Base-by-base conservation (phyloP, 495 filamentous ascomycete genomes). In the Cercophora sp. region DNA sequence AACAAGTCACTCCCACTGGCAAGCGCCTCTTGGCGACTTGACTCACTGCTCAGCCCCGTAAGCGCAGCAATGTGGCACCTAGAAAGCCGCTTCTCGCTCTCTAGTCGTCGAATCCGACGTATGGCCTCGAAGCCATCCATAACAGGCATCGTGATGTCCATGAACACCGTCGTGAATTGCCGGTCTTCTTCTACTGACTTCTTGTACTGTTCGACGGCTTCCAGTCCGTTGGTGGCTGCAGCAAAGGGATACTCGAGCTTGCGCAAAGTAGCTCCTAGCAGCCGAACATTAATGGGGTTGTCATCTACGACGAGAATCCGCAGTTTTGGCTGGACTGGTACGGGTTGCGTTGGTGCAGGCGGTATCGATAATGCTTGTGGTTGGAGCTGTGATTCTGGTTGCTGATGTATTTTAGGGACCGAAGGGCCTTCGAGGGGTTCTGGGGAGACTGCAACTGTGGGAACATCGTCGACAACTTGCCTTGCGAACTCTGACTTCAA, bases 281-380 rank as follows among this genome's bases (percentile, higher is more conserved):
- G 69, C n/a, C 80, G 83, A 27, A 88, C 77, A 55, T 90, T 90
- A 58, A 90, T 88, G 3, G 75, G 70, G 61, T 90, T 90, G 58
- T 90, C 86, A 52, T 90, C 86, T 0, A 89, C 86, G 0, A 88
- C 76, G 0, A 89, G 75, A 4, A 88, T n/a, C n/a, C n/a, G n/a
- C n/a, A n/a, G n/a, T n/a, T n/a, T n/a, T n/a, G n/a, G n/a, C n/a
- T n/a, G n/a, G n/a, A n/a, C n/a, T n/a, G n/a, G n/a, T n/a, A n/a
- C n/a, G n/a, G n/a, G n/a, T n/a, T n/a, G n/a, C n/a, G n/a, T n/a
- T n/a, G n/a, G n/a, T n/a, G n/a, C n/a, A n/a, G n/a, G n/a, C n/a
- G n/a, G n/a, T n/a, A n/a, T n/a, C n/a, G n/a, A n/a, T n/a, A n/a
- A n/a, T n/a, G n/a, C n/a, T n/a, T n/a, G n/a, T n/a, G n/a, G n/a